These are phyloP conservation scores for Geotrichum citri-aurantii DNA, from an alignment of 1,139 yeast genomes.

Conservation along the genomic window DNA sequence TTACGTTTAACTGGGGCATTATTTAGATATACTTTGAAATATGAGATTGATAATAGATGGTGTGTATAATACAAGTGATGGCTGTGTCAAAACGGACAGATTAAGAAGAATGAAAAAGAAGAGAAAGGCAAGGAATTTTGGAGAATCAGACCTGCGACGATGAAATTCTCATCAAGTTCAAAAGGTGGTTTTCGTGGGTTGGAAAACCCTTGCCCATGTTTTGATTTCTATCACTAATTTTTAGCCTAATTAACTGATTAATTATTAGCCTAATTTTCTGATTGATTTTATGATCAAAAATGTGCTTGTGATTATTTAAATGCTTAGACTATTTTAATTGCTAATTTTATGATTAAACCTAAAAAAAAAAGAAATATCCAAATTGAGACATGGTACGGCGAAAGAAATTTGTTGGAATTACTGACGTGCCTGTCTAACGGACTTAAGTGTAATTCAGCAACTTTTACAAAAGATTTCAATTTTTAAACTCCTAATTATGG, in stretches of 20 bases:
- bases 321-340: not conserved
- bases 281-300: not conserved
- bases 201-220: constrained; percentile 4
- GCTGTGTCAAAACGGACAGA: not conserved
- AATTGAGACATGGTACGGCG: not conserved
- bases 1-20: not conserved
- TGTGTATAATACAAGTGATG: not conserved
- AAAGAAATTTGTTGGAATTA: not conserved
- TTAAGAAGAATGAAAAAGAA: not conserved
- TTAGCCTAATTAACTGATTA: not conserved
- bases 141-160: not conserved
- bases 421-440: not conserved
- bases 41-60: too few species aligned
- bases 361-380: not conserved
- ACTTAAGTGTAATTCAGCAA: too few species aligned
- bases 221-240: not conserved
- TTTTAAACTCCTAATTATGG: too few species aligned
- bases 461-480: too few species aligned
- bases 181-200: not conserved
- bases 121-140: not conserved
- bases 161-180: not conserved
- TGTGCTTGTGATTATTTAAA: not conserved
- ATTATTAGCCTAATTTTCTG: not conserved
- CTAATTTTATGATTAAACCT: not conserved
- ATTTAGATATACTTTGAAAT: too few species aligned